Evolutionary conservation across 2,329 filamentous ascomycete genomes (phyloP).

Genomic region (Phoma sp.): DNA sequence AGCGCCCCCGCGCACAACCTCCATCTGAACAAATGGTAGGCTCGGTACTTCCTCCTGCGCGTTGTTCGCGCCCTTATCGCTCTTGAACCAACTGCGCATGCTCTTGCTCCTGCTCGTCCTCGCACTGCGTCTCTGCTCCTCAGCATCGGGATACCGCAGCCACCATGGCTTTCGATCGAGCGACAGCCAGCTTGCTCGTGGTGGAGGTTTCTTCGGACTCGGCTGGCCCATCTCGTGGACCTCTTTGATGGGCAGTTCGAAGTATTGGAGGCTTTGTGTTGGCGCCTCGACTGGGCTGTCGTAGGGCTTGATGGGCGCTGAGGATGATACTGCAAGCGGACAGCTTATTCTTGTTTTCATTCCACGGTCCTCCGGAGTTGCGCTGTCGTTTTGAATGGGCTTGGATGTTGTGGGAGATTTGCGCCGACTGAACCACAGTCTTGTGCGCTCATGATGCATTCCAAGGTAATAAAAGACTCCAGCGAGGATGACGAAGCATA

Average conservation of each 20-base stretch:
- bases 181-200: slow-evolving; percentile 4
- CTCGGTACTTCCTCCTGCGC: neutral
- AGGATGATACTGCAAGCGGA: slow-evolving; percentile 5
- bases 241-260: slow-evolving; percentile 10
- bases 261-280: slow-evolving; percentile 6
- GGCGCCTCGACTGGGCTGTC: slow-evolving; percentile 6
- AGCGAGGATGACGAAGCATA: slow-evolving; percentile 15
- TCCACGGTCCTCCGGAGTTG: neutral
- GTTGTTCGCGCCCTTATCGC: neutral
- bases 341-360: slow-evolving; percentile 7
- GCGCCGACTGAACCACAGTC: slow-evolving; percentile 13
- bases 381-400: neutral
- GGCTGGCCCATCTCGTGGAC: slow-evolving; percentile 13
- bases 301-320: slow-evolving; percentile 11
- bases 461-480: slow-evolving; percentile 22
- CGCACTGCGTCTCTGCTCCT: neutral
- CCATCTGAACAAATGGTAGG: neutral
- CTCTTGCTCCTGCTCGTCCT: slow-evolving; percentile 1
- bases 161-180: slow-evolving; percentile 13
- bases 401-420: neutral
- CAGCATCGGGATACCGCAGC: neutral
- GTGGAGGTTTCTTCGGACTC: slow-evolving; percentile 5
- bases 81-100: slow-evolving; percentile 12
- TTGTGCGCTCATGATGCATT: slow-evolving; percentile 14
- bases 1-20: neutral